phyloP scores from a whole-genome alignment of 2,329 filamentous ascomycete genomes.

The Alternaria alternata region DNA sequence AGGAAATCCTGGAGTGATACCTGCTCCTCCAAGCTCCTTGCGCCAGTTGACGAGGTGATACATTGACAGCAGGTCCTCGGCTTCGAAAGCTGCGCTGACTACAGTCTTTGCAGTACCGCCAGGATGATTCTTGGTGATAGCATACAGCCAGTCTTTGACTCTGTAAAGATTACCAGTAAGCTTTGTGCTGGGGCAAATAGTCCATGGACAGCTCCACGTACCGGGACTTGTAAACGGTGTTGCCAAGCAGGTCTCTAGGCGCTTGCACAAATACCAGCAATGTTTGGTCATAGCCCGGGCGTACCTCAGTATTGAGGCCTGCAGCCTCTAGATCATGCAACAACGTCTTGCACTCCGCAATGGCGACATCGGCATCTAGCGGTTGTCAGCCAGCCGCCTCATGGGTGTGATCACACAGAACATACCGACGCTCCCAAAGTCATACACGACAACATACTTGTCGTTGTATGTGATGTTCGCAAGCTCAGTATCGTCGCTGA shows the following conservation, averaged over 20 bases:
- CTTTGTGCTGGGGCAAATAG: neutral
- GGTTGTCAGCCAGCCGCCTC: conserved; percentile 1
- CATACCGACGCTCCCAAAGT: conserved; percentile 40
- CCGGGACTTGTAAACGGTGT: conserved; percentile 44
- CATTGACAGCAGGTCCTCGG: conserved; percentile 78
- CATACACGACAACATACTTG: conserved; percentile 45
- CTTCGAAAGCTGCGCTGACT: conserved; percentile 74
- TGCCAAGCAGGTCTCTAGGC: conserved; percentile 41
- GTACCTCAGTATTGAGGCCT: conserved; percentile 44
- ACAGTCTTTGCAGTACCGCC: conserved; percentile 47
- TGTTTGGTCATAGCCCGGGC: conserved; percentile 40
- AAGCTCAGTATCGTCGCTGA: conserved; percentile 35
- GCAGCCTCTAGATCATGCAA: conserved; percentile 36
- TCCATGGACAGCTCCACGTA: conserved; percentile 8
- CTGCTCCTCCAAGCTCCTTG: conserved; percentile 77
- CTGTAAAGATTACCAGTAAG: conserved; percentile 51
- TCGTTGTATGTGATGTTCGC: conserved; percentile 40
- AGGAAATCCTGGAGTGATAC: conserved; percentile 73
- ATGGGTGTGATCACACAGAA: neutral
- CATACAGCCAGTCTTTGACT: conserved; percentile 85
- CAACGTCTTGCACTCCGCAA: conserved; percentile 31
- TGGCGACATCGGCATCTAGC: conserved; percentile 30
- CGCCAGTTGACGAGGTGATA: conserved; percentile 80
- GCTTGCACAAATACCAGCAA: conserved; percentile 44
- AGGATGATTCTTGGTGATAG: conserved; percentile 72